Evolutionary conservation across 352 stramenopile species (phyloP).

Genomic region (Phytophthora fragariae): DNA sequence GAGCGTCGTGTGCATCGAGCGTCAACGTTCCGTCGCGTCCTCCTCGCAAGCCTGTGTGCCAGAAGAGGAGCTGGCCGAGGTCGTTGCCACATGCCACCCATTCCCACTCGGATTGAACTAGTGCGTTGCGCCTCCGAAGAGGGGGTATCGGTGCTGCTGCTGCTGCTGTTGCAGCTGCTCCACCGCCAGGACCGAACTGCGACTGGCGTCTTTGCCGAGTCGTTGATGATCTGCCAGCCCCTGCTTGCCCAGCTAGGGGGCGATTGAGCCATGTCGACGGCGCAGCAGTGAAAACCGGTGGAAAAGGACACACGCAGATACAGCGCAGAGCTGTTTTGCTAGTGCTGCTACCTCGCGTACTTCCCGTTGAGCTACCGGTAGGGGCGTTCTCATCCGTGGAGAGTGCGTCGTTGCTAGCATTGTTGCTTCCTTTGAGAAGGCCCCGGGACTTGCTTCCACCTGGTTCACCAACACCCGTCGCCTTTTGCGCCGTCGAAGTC

Average conservation of each 20-base stretch:
- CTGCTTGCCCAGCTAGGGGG: slow-evolving; percentile 37
- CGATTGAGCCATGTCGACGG: slow-evolving; percentile 43
- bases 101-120: slow-evolving; percentile 60
- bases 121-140: slow-evolving; percentile 32
- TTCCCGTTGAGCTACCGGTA: neutral
- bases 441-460: slow-evolving; percentile 7
- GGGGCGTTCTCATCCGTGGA: slow-evolving; percentile 1
- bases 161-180: neutral
- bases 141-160: slow-evolving; percentile 13
- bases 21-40: slow-evolving; percentile 44
- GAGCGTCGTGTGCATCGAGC: slow-evolving; percentile 64
- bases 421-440: slow-evolving; percentile 3
- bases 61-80: slow-evolving; percentile 73
- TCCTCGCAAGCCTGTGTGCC: slow-evolving; percentile 62
- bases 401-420: slow-evolving; percentile 1
- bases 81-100: slow-evolving; percentile 76
- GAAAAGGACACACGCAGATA: slow-evolving; percentile 66
- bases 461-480: neutral
- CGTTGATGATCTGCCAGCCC: slow-evolving; percentile 27
- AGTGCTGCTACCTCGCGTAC: neutral
- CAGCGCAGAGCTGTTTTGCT: slow-evolving; percentile 21
- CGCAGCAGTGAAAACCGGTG: slow-evolving; percentile 54
- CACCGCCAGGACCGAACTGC: neutral
- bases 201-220: slow-evolving; percentile 27
- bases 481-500: neutral